These are phyloP conservation scores for Pichia sp. DNA, from an alignment of 1,139 yeast genomes.

Conservation along the genomic window DNA sequence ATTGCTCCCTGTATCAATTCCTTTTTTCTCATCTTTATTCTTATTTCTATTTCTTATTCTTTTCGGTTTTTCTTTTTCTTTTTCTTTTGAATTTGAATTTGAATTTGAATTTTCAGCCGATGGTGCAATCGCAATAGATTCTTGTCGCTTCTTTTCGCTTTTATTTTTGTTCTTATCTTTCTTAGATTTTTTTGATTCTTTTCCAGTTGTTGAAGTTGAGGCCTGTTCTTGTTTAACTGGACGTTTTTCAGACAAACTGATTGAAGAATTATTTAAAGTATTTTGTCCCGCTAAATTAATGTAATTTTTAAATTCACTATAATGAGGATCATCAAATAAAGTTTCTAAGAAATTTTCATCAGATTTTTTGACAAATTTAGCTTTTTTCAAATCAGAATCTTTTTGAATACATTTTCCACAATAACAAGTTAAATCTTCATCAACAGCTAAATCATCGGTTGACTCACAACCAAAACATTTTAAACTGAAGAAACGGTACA, in stretches of 20 bases:
- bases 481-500: constrained; percentile 10
- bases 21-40: too few relatives aligned
- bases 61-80: too few relatives aligned
- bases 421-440: constrained; percentile 2
- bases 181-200: background rate
- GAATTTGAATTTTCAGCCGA: too few relatives aligned
- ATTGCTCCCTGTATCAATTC: too few relatives aligned
- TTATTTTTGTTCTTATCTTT: too few relatives aligned
- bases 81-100: too few relatives aligned
- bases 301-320: background rate
- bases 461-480: constrained; percentile 9
- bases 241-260: too few relatives aligned
- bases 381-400: background rate
- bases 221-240: too few relatives aligned
- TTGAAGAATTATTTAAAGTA: too few relatives aligned
- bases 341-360: constrained; percentile 2
- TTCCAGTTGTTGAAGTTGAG: background rate
- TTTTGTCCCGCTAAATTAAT: background rate
- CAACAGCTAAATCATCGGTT: background rate
- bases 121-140: too few relatives aligned
- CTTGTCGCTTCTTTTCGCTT: too few relatives aligned
- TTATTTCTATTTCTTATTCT: too few relatives aligned
- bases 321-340: constrained; percentile 6
- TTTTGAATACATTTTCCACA: constrained; percentile 9
- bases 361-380: background rate